phyloP scores from a whole-genome alignment of 306 rosid species.

The Astragalus membranaceus region DNA sequence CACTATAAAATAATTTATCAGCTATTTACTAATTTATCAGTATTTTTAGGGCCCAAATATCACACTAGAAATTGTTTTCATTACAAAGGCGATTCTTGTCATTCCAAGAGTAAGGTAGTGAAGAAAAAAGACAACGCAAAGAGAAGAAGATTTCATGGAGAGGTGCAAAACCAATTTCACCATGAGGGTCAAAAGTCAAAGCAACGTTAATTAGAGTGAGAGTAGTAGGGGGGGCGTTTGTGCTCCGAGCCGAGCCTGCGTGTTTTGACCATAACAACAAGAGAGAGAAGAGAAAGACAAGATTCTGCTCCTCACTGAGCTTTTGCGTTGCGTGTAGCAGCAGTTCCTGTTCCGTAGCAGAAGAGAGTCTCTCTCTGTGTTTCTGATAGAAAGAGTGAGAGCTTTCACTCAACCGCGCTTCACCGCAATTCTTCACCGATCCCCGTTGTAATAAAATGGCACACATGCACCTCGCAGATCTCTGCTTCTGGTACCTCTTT shows the following conservation, averaged over 20 bases:
- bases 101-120: not conserved
- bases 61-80: not conserved
- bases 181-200: slow-evolving; percentile 18
- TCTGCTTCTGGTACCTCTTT: slow-evolving; percentile 33
- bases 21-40: no score
- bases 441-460: slow-evolving; percentile 16
- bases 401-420: not conserved
- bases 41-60: no score
- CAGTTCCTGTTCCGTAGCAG: not conserved
- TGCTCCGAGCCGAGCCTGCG: not conserved
- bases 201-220: not conserved
- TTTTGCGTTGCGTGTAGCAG: slow-evolving; percentile 15
- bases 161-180: not conserved
- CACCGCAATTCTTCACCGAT: not conserved
- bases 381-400: not conserved
- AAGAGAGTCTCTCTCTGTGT: not conserved
- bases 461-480: slow-evolving; percentile 30
- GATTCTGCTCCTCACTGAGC: slow-evolving; percentile 11
- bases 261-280: slow-evolving; percentile 22
- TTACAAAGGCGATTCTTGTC: slow-evolving; percentile 7
- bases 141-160: not conserved
- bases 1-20: no score
- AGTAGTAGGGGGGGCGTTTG: not conserved
- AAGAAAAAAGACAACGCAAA: not conserved
- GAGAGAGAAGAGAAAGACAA: not conserved